Base-by-base conservation (phyloP, 345 rosid species). In the Stellera chamaejasme region DNA sequence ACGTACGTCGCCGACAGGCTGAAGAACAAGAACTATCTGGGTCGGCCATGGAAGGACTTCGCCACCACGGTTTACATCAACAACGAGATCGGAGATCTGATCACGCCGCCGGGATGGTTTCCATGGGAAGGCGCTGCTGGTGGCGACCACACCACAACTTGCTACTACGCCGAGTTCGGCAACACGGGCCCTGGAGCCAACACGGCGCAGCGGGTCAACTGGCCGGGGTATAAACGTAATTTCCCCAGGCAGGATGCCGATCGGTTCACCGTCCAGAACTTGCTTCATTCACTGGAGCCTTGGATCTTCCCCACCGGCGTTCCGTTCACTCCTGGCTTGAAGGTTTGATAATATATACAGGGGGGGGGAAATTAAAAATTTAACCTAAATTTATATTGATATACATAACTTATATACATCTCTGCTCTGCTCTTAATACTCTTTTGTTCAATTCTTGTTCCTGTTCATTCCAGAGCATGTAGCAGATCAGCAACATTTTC, bases 21-120 rank as follows among this genome's bases (percentile, higher is more conserved):
- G 12, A 36, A 32, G 45, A 61, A 66, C 43, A 59, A 12, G 27
- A 61, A 77, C 2, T 79, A 61, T 67, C 55, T 79, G 50, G 85
- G 85, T 11, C 43, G 88, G 60, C 88, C 82, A 0, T 77, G 85
- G 85, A 82, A 77, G 68, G 13, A 50, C 27, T 77, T 52, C 51
- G 61, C 85, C 0, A 66, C 72, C 53, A 73, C 76, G 0, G 77
- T 73, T 9, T 58, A 79, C 2, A 75, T 79, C 82, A 79, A 82
- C 48, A 50, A 79, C 0, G 65, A 67, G 10, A 8, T 79, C 9
- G 82, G 75, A 5, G 88, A 79, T 53, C 61, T 79, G 25, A 77
- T 82, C 43, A 75, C 68, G 27, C 79, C 85, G 0, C 75, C 67
- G 0, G 85, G 85, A 51, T 82, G 77, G 77, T 41, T 60, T 60